Conservation (phyloP, 768 basidiomycete genomes). For the Suillus sp. region DNA sequence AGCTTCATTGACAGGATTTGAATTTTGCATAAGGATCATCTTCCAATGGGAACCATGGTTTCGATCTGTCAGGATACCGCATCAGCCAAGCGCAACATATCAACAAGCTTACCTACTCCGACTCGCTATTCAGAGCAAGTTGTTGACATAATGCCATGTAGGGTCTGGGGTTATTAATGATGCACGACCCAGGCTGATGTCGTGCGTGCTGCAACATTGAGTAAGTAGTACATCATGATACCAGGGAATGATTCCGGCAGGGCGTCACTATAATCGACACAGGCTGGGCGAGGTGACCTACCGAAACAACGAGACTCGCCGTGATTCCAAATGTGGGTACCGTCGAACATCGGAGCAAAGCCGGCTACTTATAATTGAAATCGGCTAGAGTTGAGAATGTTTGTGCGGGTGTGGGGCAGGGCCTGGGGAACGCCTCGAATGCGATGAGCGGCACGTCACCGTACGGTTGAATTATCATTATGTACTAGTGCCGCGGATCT, state of each 20-base stretch:
- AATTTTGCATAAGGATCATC: neutral
- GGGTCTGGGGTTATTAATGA: neutral
- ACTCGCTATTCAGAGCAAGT: neutral
- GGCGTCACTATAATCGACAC: neutral
- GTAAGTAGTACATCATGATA: neutral
- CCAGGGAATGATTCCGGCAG: neutral
- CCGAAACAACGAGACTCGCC: neutral
- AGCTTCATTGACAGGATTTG: neutral
- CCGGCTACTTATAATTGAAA: neutral
- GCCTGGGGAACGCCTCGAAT: neutral
- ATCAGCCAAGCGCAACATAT: neutral
- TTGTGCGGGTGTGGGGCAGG: neutral
- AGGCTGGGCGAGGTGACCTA: neutral
- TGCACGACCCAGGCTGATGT: neutral
- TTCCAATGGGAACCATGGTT: neutral
- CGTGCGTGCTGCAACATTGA: neutral
- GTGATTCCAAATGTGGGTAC: constrained; percentile 1
- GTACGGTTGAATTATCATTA: neutral
- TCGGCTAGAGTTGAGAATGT: neutral
- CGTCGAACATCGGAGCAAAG: neutral
- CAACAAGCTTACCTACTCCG: neutral
- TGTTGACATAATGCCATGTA: neutral
- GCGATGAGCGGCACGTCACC: neutral
- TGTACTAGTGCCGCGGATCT: constrained; percentile 1
- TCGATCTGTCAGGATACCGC: neutral